Percentiles rank a stretch among this genome's conserved stretches.
Evolutionary conservation across 1,284 basidiomycete species (phyloP).

Genomic region (Ganoderma sinense): DNA sequence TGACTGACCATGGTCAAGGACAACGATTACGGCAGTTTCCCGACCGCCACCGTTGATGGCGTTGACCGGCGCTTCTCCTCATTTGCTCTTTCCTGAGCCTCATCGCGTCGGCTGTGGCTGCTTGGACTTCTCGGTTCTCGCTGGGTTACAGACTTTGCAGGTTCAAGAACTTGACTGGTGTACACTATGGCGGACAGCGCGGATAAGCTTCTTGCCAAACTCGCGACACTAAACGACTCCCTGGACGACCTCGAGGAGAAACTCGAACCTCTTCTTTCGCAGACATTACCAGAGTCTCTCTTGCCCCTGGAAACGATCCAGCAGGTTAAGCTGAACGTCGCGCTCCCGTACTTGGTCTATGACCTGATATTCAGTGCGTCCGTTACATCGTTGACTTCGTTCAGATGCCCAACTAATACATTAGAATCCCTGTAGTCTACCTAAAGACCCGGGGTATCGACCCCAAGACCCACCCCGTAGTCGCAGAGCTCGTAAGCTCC

Average conservation of each 20-base stretch:
- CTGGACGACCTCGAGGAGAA: slow-evolving; percentile 72
- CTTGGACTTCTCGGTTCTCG: not conserved
- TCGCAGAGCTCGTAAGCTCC: slow-evolving; percentile 69
- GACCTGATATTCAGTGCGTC: slow-evolving; percentile 79
- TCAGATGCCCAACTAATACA: not conserved
- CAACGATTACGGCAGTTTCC: slow-evolving; percentile 25
- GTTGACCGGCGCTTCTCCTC: slow-evolving; percentile 13
- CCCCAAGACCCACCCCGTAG: slow-evolving; percentile 78
- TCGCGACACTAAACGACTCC: slow-evolving; percentile 58
- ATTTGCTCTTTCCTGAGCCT: not conserved
- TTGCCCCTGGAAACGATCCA: slow-evolving; percentile 74
- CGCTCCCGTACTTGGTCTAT: slow-evolving; percentile 81
- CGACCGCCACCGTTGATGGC: slow-evolving; percentile 7
- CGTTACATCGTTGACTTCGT: slow-evolving; percentile 10
- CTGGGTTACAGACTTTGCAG: not conserved
- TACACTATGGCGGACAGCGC: slow-evolving; percentile 61
- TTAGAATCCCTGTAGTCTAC: slow-evolving; percentile 59
- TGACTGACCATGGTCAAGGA: slow-evolving; percentile 53
- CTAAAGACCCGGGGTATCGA: slow-evolving; percentile 80
- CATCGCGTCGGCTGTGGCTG: not conserved
- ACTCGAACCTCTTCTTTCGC: slow-evolving; percentile 68
- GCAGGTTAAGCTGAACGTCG: slow-evolving; percentile 79
- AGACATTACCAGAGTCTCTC: slow-evolving; percentile 70
- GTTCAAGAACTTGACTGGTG: not conserved
- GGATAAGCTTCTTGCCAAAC: slow-evolving; percentile 59